Conservation (phyloP, 768 basidiomycete genomes). For the Podaxis sp. region DNA sequence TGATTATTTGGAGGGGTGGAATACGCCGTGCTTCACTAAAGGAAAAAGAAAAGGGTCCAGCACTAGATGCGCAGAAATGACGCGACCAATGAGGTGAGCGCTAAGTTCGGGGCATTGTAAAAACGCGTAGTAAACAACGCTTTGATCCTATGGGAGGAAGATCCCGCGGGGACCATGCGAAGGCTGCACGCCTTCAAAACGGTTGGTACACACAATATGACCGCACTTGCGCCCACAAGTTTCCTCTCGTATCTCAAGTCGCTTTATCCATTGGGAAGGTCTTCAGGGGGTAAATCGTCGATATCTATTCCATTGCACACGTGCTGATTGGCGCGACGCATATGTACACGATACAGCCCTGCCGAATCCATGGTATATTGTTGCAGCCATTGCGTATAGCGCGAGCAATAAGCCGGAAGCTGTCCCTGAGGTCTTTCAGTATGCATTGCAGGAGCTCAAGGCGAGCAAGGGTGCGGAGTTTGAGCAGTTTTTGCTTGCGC, state of each 20-base stretch:
- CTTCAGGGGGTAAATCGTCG: neutral
- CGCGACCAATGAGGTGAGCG: neutral
- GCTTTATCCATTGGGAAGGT: neutral
- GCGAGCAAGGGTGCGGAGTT: conserved; percentile 14
- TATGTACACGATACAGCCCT: conserved; percentile 17
- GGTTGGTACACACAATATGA: neutral
- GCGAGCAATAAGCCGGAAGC: conserved; percentile 57
- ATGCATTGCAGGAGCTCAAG: conserved; percentile 42
- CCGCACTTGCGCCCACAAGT: conserved; percentile 15
- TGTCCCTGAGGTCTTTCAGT: conserved; percentile 49
- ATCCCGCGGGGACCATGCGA: neutral
- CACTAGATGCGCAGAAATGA: neutral
- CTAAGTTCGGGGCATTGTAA: neutral
- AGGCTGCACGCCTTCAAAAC: neutral
- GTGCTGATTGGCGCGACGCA: neutral
- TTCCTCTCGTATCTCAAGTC: neutral
- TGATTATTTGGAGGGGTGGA: too few relatives aligned
- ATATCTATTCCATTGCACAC: neutral
- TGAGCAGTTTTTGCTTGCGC: conserved; percentile 30
- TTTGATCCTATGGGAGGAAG: neutral
- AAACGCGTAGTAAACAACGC: neutral
- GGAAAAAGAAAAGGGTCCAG: too few relatives aligned
- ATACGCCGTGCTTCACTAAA: too few relatives aligned
- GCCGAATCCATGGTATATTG: conserved; percentile 54
- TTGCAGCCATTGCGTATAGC: conserved; percentile 52